phyloP scores from a whole-genome alignment of 2,329 filamentous ascomycete species.

The Monosporascus sp. region DNA sequence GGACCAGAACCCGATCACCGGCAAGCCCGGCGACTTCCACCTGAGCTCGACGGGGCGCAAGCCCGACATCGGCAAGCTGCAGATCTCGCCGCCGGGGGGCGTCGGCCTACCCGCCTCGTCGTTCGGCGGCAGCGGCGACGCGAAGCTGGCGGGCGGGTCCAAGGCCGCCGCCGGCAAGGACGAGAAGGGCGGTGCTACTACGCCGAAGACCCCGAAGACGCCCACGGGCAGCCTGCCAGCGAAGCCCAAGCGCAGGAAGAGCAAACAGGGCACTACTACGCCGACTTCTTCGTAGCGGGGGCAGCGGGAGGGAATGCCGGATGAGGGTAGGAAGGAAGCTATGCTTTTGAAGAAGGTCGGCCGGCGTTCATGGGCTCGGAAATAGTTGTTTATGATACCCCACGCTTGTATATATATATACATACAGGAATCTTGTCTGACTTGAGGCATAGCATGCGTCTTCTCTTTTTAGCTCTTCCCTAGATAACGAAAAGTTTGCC shows the following conservation, averaged over 20 bases:
- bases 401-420: no score
- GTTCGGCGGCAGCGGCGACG: conserved; percentile 3
- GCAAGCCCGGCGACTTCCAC: conserved; percentile 60
- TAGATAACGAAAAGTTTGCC: no score
- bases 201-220: conserved; percentile 27
- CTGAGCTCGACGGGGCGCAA: conserved; percentile 57
- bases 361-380: background rate
- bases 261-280: conserved; percentile 20
- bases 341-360: no score
- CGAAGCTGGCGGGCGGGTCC: conserved; percentile 19
- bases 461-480: no score
- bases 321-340: background rate
- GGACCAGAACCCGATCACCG: conserved; percentile 64
- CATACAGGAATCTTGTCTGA: no score
- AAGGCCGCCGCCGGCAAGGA: conserved; percentile 20
- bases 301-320: background rate
- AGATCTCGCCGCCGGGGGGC: conserved; percentile 7
- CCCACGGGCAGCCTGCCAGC: conserved; percentile 24
- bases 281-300: conserved; percentile 18
- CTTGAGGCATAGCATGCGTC: no score
- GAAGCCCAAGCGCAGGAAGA: conserved; percentile 34
- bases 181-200: conserved; percentile 17
- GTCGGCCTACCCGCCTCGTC: conserved; percentile 20
- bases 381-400: conserved; percentile 1
- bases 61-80: conserved; percentile 24